A percentile compares a stretch with the other conserved stretches of the same genome.
Evolutionary conservation across 371 early-diverging fungal species (phyloP).

Genomic region (Rhizopus sp.): DNA sequence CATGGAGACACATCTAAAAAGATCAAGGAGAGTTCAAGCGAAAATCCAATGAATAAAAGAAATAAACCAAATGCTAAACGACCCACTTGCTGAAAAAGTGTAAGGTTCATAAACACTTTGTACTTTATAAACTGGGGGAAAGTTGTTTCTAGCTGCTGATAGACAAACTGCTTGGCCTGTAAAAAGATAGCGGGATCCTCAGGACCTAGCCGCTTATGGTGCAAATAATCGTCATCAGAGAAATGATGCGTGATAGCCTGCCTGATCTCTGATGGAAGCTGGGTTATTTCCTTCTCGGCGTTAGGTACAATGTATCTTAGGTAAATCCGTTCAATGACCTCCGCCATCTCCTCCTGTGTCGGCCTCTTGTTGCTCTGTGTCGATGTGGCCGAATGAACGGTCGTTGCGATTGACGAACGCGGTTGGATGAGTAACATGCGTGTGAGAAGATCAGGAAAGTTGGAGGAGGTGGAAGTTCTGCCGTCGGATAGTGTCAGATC

Average conservation of each 20-base stretch:
- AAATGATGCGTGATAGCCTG: conserved; percentile 31
- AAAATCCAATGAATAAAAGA: conserved; percentile 55
- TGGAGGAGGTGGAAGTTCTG: conserved; percentile 5
- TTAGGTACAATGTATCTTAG: conserved; percentile 55
- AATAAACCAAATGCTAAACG: conserved; percentile 51
- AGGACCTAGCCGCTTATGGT: conserved; percentile 10
- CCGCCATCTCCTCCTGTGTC: conserved; percentile 51
- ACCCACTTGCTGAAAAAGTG: conserved; percentile 53
- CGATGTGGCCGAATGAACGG: conserved; percentile 8
- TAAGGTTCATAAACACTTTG: conserved; percentile 60
- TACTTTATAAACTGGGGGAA: conserved; percentile 61
- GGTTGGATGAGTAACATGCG: conserved; percentile 20
- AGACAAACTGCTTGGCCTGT: conserved; percentile 56
- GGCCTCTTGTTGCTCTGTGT: conserved; percentile 16
- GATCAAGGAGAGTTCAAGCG: conserved; percentile 57
- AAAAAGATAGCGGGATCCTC: conserved; percentile 53
- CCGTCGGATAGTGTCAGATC: conserved; percentile 7
- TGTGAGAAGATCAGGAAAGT: conserved; percentile 7
- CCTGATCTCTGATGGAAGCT: conserved; percentile 38
- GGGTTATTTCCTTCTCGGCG: conserved; percentile 54
- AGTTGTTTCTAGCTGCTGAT: conserved; percentile 51
- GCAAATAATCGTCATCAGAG: conserved; percentile 6
- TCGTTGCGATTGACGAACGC: conserved; percentile 21
- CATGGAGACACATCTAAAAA: conserved; percentile 58
- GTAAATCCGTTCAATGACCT: conserved; percentile 59